A percentile compares a stretch with the other conserved stretches of the same genome.
Evolutionary conservation across 805 yeast genomes (phyloP).

Genomic region (Nakazawaea ishiwadae): DNA sequence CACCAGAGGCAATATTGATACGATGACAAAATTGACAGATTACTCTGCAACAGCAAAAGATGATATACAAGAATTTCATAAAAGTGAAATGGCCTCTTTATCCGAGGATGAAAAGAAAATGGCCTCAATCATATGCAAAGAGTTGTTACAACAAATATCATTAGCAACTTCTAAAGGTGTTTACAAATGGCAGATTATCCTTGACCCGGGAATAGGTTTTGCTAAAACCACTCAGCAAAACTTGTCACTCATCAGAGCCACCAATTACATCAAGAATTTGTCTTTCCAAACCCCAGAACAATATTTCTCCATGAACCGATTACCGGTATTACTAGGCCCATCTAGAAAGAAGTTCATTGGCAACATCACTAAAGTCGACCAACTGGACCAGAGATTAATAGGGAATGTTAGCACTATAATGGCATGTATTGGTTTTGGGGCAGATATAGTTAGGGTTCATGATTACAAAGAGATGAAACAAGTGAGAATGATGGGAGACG

Average conservation of each 20-base stretch:
- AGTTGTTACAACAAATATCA: constrained; percentile 50
- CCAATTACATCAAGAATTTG: constrained; percentile 44
- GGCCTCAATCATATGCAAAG: constrained; percentile 57
- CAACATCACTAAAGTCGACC: constrained; percentile 51
- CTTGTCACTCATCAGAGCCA: constrained; percentile 51
- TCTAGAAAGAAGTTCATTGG: constrained; percentile 89
- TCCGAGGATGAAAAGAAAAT: constrained; percentile 21
- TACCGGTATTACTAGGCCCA: constrained; percentile 80
- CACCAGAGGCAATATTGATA: constrained; percentile 74
- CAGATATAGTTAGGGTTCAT: constrained; percentile 86
- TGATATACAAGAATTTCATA: constrained; percentile 17
- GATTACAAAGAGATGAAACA: constrained; percentile 56
- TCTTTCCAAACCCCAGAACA: constrained; percentile 24
- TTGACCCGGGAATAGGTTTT: constrained; percentile 96
- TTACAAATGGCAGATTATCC: constrained; percentile 81
- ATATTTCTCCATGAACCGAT: constrained; percentile 41
- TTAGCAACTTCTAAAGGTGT: constrained; percentile 63
- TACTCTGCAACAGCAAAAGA: constrained; percentile 39
- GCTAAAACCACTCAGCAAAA: constrained; percentile 82
- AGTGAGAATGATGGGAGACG: constrained; percentile 17
- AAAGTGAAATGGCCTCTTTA: constrained; percentile 14
- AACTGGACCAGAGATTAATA: constrained; percentile 57
- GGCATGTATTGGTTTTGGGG: constrained; percentile 66
- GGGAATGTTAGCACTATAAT: constrained; percentile 77
- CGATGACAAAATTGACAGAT: constrained; percentile 58